Base-by-base conservation (phyloP, 306 rosid genomes). In the Glycine soja region DNA sequence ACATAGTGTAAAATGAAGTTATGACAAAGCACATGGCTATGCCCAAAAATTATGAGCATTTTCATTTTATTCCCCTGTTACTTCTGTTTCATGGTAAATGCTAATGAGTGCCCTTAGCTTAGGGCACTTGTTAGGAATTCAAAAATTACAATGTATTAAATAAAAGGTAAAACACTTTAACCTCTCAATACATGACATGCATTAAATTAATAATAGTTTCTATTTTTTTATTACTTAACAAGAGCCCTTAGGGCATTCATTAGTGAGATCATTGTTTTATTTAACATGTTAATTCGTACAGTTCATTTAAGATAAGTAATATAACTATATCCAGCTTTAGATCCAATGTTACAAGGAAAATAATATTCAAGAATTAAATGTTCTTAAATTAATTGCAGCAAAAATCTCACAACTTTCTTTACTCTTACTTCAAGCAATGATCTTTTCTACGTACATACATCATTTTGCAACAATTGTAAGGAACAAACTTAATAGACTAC, bases 401-500 rank as follows among this genome's bases (percentile, higher is more conserved):
- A 38, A 24, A 62, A 65, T 65, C 83, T 77, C 15, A 12, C 47
- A 38, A 72, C 45, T 53, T 53, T 24, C 30, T 24, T 51, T 32
- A 72, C 38, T 73, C 58, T 40, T 76, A 70, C 53, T 56, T 43
- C 62, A 53, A 75, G 75, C 16, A 78, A 69, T 69, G 19, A 36
- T 50, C 56, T 85, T 77, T 74, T 36, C 65, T 50, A 74, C 76
- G 32, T 42, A 54, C 70, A 72, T 36, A 76, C 52, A 38, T 75
- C 61, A 65, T 32, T 36, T 19, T 57, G 72, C 47, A 69, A 81
- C 51, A 68, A 64, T 30, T 42, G 75, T 36, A 82, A 70, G 51
- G 70, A 74, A 70, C 66, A 77, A 57, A 77, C 32, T 10, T 15
- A 73, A 84, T 48, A 81, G 24, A 40, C 63, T 83, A 94, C 97